phyloP scores from a whole-genome alignment of 306 rosid species.

The Elaeagnus macrophylla region DNA sequence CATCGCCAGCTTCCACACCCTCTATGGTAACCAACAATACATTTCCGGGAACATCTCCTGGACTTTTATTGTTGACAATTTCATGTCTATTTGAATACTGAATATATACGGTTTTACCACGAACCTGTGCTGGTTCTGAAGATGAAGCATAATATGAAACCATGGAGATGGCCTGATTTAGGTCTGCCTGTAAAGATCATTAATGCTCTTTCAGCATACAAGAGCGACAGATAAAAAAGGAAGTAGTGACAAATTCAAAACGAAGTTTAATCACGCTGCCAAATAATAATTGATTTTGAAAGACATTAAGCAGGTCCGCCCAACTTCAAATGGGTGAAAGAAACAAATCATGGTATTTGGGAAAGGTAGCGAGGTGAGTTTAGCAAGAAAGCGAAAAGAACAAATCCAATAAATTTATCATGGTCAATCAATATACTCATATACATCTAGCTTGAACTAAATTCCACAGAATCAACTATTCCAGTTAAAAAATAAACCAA shows the following conservation, averaged over 20 bases:
- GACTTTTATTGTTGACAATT: conserved; percentile 89
- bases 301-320: too few species aligned
- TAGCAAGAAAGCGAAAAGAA: too few species aligned
- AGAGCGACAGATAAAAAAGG: not conserved
- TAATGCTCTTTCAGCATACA: not conserved
- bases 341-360: too few species aligned
- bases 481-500: too few species aligned
- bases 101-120: conserved; percentile 84
- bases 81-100: conserved; percentile 91
- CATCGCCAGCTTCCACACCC: conserved; percentile 92
- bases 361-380: too few species aligned
- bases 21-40: conserved; percentile 84
- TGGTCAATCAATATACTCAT: too few species aligned
- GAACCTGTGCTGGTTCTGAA: conserved; percentile 86
- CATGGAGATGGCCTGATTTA: conserved; percentile 88
- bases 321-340: too few species aligned
- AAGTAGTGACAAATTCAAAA: not conserved
- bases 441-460: too few species aligned
- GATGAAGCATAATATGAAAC: conserved; percentile 89
- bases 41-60: conserved; percentile 91
- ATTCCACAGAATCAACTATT: too few species aligned
- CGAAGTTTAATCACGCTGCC: too few species aligned
- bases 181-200: conserved; percentile 50
- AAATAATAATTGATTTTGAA: too few species aligned
- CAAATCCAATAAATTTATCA: too few species aligned